A percentile compares a stretch with the other conserved stretches of the same genome.
phyloP scores from a whole-genome alignment of 164 flowering plant genomes.

The Aristolochia fimbriata region DNA sequence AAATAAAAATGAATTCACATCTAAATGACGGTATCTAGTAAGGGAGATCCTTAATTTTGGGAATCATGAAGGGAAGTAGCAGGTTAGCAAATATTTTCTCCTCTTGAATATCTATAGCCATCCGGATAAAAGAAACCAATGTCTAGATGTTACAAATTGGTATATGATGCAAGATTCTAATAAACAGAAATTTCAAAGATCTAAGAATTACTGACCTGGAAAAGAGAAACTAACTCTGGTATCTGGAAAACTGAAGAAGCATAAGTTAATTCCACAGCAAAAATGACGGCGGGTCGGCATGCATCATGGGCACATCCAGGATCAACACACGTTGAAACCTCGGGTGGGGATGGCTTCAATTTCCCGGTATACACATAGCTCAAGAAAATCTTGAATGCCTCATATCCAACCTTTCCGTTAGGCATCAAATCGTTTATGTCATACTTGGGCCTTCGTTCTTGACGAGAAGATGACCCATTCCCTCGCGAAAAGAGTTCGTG shows the following conservation, averaged over 20 bases:
- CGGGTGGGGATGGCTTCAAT: constrained; percentile 43
- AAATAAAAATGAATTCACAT: too few relatives aligned
- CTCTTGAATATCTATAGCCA: too few relatives aligned
- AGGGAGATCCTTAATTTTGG: too few relatives aligned
- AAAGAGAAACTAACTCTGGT: constrained; percentile 53
- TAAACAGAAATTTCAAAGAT: too few relatives aligned
- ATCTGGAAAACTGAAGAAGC: constrained; percentile 51
- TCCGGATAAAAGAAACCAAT: too few relatives aligned
- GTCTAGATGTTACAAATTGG: not conserved
- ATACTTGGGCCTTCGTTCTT: constrained; percentile 43
- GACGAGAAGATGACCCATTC: constrained; percentile 13
- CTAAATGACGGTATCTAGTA: too few relatives aligned
- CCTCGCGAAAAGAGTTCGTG: constrained; percentile 31
- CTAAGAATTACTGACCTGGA: constrained; percentile 38
- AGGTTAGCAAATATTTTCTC: too few relatives aligned
- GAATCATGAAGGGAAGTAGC: too few relatives aligned
- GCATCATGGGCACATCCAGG: constrained; percentile 47
- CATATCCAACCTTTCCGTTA: constrained; percentile 52
- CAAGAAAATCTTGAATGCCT: constrained; percentile 49
- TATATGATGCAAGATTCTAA: not conserved
- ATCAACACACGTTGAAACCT: constrained; percentile 67
- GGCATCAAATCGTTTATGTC: constrained; percentile 41
- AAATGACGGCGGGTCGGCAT: constrained; percentile 59
- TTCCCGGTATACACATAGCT: constrained; percentile 62
- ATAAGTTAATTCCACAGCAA: constrained; percentile 58